Percentiles rank a stretch among this genome's conserved stretches.
Conservation (phyloP, 2,329 filamentous ascomycete genomes). For the Penicillium sp. region DNA sequence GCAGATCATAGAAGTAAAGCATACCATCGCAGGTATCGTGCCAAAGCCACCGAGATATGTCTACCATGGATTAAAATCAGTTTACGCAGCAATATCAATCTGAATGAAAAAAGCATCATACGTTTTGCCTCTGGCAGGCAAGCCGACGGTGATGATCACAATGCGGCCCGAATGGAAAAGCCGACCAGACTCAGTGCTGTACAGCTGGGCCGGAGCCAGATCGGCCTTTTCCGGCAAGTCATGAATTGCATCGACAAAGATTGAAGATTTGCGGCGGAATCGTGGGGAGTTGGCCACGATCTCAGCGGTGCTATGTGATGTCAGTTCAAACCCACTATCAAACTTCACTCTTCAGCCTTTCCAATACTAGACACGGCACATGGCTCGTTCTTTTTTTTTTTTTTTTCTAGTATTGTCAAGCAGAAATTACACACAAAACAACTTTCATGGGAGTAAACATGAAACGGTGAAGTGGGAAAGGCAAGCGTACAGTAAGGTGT, state of each 20-base stretch:
- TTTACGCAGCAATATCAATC: neutral
- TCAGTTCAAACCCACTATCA: constrained; percentile 23
- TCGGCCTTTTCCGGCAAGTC: constrained; percentile 80
- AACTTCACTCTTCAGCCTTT: neutral
- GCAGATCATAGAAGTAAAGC: constrained; percentile 21
- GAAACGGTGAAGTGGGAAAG: neutral
- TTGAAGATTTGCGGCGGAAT: constrained; percentile 89
- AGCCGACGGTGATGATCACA: constrained; percentile 92
- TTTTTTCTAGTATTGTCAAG: neutral
- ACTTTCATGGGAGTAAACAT: neutral
- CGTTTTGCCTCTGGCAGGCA: constrained; percentile 94
- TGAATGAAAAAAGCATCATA: constrained; percentile 45
- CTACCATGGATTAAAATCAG: constrained; percentile 42
- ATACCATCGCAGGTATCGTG: constrained; percentile 87
- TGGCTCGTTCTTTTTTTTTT: neutral
- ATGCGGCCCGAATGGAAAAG: constrained; percentile 97
- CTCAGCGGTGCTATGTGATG: constrained; percentile 70
- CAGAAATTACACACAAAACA: neutral
- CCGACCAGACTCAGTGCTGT: constrained; percentile 95
- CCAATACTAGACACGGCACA: neutral
- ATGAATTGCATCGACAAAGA: constrained; percentile 95
- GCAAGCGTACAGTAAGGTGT: constrained; percentile 48
- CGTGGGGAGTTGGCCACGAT: constrained; percentile 86
- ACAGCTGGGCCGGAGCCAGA: constrained; percentile 92
- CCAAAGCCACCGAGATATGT: constrained; percentile 92